A percentile compares a stretch with the other conserved stretches of the same genome.
phyloP scores from a whole-genome alignment of 176 grass and related monocot species.

The Hyparrhenia diplandra region DNA sequence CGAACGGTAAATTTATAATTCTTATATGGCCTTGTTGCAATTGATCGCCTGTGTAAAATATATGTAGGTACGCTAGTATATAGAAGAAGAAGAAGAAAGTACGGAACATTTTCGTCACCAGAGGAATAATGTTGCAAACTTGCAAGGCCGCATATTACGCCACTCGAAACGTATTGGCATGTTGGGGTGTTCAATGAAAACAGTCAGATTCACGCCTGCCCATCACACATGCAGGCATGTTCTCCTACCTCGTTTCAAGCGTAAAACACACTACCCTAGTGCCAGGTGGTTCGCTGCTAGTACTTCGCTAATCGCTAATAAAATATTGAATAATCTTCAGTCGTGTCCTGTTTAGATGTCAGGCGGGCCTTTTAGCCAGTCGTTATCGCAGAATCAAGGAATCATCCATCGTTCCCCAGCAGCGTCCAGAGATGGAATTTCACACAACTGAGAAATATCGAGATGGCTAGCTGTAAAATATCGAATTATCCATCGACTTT shows the following conservation, averaged over 20 bases:
- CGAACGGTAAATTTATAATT: too few species aligned
- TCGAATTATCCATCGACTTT: neutral
- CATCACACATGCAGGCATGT: conserved; percentile 22
- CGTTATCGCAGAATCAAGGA: neutral
- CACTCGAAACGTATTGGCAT: neutral
- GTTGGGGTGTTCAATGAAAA: neutral
- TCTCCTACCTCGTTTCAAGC: neutral
- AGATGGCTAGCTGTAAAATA: neutral
- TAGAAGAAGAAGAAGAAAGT: too few species aligned
- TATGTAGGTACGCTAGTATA: too few species aligned
- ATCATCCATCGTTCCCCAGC: neutral
- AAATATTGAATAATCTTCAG: neutral
- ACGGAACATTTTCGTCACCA: neutral
- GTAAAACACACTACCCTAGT: neutral
- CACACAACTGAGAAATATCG: neutral
- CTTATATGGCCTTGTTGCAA: too few species aligned
- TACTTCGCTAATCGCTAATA: too few species aligned
- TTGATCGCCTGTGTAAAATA: too few species aligned
- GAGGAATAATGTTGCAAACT: neutral
- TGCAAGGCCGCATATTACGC: neutral
- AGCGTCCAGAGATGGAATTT: neutral
- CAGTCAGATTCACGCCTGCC: neutral
- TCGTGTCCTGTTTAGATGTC: neutral
- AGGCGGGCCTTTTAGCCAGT: neutral
- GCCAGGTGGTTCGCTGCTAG: neutral